Evolutionary conservation across 2,329 filamentous ascomycete species (phyloP), one percentile per base, ranked within the genome.

Genomic region (Cercospora beticola): DNA sequence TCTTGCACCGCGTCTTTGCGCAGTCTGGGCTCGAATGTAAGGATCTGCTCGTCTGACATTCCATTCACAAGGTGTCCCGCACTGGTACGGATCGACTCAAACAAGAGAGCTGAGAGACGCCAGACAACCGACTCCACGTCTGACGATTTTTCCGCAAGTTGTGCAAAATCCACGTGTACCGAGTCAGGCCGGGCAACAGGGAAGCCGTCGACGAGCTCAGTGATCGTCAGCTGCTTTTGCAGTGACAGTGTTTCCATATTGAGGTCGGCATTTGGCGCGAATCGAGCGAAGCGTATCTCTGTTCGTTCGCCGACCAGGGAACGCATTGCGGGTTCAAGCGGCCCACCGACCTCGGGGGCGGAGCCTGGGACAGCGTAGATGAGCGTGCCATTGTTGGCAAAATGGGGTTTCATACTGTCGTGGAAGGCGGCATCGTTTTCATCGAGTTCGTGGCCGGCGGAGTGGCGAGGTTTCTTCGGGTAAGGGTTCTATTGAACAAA

Each of bases 71-170:
- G 65, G 7, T 76, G 67, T 6, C 68, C 64, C 46, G 70, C 74
- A 10, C 69, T 71, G 14, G 77, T 65, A 4, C 76, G 73, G 10
- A 88, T 70, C n/a, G 89, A 84, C 72, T 97, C 93, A 76, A 97
- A 99, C 3, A 99, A 85, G 43, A 97, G 89, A 67, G 92, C 91
- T 0, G 92, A 90, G 40, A 99, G 84, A 69, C 92, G 87, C 95
- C 96, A 99, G 0, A 95, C 88, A 14, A 88, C 84, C 75, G 89
- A 88, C 79, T 96, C 92, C 67, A 92, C 80, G 64, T 77, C 65
- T 8, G 68, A 31, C 2, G 68, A 67, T 8, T 60, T 59, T 8
- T 67, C 63, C 66, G 89, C 82, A 9, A 84, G 79, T 16, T 82
- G 82, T 67, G 89, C 84, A 1, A 82, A 81, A 66, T 84, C 81